A percentile compares a stretch with the other conserved stretches of the same genome.
These are phyloP conservation scores for Solanum pimpinellifolium DNA, from an alignment of 257 asterid species.

Conservation along the genomic window DNA sequence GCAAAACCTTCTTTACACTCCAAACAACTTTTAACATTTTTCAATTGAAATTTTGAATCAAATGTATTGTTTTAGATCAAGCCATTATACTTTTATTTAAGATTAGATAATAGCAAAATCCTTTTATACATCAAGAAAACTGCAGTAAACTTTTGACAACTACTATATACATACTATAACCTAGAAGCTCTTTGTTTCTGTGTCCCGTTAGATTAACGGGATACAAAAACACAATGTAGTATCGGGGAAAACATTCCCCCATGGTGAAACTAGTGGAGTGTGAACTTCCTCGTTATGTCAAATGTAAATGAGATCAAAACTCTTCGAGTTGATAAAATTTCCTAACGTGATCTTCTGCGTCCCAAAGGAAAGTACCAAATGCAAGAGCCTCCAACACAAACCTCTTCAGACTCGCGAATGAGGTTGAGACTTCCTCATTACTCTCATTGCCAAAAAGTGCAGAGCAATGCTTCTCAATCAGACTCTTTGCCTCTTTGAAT, in stretches of 20 bases:
- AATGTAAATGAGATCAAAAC: slow-evolving; percentile 9
- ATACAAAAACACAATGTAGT: not conserved
- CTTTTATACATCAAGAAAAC: not conserved
- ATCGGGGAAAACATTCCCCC: not conserved
- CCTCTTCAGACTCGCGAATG: slow-evolving; percentile 76
- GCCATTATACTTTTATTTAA: not conserved
- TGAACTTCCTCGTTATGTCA: not conserved
- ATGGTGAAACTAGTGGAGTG: not conserved
- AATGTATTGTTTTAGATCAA: no score
- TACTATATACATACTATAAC: not conserved
- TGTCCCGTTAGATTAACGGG: rapidly evolving
- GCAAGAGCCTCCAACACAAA: slow-evolving; percentile 72
- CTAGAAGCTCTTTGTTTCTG: not conserved
- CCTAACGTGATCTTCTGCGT: slow-evolving; percentile 39
- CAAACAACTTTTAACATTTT: no score
- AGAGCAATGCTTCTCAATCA: slow-evolving; percentile 51
- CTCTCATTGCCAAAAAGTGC: slow-evolving; percentile 61
- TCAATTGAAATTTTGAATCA: no score
- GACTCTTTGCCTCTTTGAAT: slow-evolving; percentile 45
- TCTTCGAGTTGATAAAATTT: slow-evolving; percentile 45
- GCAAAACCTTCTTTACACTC: no score
- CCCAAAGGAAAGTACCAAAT: slow-evolving; percentile 78
- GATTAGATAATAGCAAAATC: not conserved
- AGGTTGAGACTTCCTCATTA: slow-evolving; percentile 38
- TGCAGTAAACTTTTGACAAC: not conserved